phyloP scores from a whole-genome alignment of 352 stramenopile species.

The Phytophthora litchii region DNA sequence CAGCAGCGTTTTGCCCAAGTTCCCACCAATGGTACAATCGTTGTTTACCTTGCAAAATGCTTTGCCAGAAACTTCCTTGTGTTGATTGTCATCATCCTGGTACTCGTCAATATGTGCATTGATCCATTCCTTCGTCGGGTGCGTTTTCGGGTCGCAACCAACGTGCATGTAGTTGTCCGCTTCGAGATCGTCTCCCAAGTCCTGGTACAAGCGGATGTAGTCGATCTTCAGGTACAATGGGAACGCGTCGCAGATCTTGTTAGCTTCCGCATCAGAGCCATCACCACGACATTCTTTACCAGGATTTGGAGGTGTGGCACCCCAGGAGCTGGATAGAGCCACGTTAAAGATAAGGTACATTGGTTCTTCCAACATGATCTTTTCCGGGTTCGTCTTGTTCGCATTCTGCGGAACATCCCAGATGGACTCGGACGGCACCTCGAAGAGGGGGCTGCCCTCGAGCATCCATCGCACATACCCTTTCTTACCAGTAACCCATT shows the following conservation, averaged over 20 bases:
- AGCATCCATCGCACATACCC: slow-evolving; percentile 53
- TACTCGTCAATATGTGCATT: slow-evolving; percentile 45
- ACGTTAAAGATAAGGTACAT: slow-evolving; percentile 66
- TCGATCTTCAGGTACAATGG: slow-evolving; percentile 77
- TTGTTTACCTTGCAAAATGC: slow-evolving; percentile 41
- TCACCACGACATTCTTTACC: slow-evolving; percentile 30
- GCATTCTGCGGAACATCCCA: slow-evolving; percentile 28
- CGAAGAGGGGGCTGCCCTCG: slow-evolving; percentile 81
- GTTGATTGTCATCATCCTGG: slow-evolving; percentile 39
- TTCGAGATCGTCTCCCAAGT: slow-evolving; percentile 28
- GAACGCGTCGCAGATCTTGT: slow-evolving; percentile 51
- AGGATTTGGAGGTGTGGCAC: slow-evolving; percentile 39
- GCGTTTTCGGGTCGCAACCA: slow-evolving; percentile 43
- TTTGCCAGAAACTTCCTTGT: slow-evolving; percentile 37
- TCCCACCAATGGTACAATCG: slow-evolving; percentile 40
- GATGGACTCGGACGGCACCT: slow-evolving; percentile 65
- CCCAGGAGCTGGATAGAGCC: slow-evolving; percentile 45
- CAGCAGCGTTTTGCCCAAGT: slow-evolving; percentile 18
- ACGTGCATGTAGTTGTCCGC: slow-evolving; percentile 37
- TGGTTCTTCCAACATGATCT: slow-evolving; percentile 46
- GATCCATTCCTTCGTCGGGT: slow-evolving; percentile 51
- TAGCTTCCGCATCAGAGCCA: slow-evolving; percentile 19
- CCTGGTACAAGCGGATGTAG: slow-evolving; percentile 89
- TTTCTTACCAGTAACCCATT: slow-evolving; percentile 35
- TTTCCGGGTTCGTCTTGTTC: slow-evolving; percentile 49